These are phyloP conservation scores for Gossypium laxum DNA, from an alignment of 441 rosid species.

Conservation along the genomic window DNA sequence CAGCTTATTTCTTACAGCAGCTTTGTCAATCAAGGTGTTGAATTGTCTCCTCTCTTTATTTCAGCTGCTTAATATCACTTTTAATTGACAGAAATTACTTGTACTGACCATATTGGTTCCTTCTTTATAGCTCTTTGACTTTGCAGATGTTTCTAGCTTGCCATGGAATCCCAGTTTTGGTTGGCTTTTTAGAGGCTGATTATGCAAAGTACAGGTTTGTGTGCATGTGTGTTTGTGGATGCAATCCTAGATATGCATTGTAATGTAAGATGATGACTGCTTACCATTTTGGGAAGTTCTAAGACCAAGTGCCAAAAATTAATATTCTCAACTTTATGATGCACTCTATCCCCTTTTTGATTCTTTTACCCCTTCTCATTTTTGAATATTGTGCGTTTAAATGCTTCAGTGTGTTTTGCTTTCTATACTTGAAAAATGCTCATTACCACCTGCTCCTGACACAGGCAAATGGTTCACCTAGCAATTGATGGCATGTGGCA, in stretches of 20 bases:
- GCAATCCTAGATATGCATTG: not conserved
- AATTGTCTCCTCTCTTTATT: conserved; percentile 9
- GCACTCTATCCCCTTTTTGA: not conserved
- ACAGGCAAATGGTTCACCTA: conserved; percentile 99
- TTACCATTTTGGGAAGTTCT: not conserved
- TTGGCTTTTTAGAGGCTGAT: conserved; percentile 92
- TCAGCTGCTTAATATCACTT: not conserved
- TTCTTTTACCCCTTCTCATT: not conserved
- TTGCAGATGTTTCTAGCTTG: conserved; percentile 98
- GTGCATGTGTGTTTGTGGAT: conserved; percentile 5
- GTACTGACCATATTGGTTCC: not conserved
- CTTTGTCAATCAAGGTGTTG: conserved; percentile 89
- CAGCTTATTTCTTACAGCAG: conserved; percentile 87
- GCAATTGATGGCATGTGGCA: conserved; percentile 99
- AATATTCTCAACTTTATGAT: not conserved
- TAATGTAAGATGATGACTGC: not conserved
- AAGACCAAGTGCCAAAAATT: not conserved
- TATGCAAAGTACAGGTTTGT: conserved; percentile 81
- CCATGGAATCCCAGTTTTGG: conserved; percentile 85
- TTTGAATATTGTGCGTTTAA: not conserved
- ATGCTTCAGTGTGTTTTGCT: not conserved
- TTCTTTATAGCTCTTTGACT: conserved; percentile 66
- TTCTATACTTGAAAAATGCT: conserved; percentile 15
- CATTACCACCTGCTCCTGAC: conserved; percentile 26
- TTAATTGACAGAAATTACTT: not conserved